Evolutionary conservation across 768 basidiomycete genomes (phyloP).

Genomic region (Boletales sp.): DNA sequence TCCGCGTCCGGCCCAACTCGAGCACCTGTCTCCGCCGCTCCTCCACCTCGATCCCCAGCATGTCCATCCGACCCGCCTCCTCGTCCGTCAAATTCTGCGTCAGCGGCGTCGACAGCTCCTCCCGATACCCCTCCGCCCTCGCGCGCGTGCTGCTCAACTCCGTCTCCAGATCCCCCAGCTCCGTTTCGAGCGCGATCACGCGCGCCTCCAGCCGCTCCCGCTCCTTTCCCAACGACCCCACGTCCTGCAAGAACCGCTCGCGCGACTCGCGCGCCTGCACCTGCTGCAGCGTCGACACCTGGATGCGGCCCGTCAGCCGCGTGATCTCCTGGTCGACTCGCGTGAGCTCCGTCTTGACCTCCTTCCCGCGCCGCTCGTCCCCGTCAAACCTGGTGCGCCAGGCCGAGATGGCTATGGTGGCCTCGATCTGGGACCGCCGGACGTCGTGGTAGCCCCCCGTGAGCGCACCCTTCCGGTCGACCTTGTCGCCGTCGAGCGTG

Average conservation of each 20-base stretch:
- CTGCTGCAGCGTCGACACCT: slow-evolving; percentile 66
- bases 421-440: slow-evolving; percentile 85
- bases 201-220: slow-evolving; percentile 65
- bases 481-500: slow-evolving; percentile 96
- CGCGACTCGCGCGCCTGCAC: slow-evolving; percentile 66
- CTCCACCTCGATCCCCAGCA: slow-evolving; percentile 74
- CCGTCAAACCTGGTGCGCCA: slow-evolving; percentile 73
- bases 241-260: slow-evolving; percentile 64
- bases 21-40: slow-evolving; percentile 64
- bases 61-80: slow-evolving; percentile 65
- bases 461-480: slow-evolving; percentile 92
- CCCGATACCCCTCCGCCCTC: slow-evolving; percentile 59
- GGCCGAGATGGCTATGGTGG: slow-evolving; percentile 66
- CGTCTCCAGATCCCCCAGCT: slow-evolving; percentile 66
- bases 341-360: slow-evolving; percentile 69
- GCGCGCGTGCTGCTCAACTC: slow-evolving; percentile 62
- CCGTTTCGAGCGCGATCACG: slow-evolving; percentile 59
- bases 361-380: slow-evolving; percentile 60
- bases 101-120: slow-evolving; percentile 74
- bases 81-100: slow-evolving; percentile 67
- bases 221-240: slow-evolving; percentile 55
- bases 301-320: slow-evolving; percentile 63
- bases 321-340: slow-evolving; percentile 87
- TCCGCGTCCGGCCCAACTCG: slow-evolving; percentile 59
- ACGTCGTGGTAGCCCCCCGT: slow-evolving; percentile 97